Conservation (phyloP, 345 rosid genomes). For the Microcos paniculata region DNA sequence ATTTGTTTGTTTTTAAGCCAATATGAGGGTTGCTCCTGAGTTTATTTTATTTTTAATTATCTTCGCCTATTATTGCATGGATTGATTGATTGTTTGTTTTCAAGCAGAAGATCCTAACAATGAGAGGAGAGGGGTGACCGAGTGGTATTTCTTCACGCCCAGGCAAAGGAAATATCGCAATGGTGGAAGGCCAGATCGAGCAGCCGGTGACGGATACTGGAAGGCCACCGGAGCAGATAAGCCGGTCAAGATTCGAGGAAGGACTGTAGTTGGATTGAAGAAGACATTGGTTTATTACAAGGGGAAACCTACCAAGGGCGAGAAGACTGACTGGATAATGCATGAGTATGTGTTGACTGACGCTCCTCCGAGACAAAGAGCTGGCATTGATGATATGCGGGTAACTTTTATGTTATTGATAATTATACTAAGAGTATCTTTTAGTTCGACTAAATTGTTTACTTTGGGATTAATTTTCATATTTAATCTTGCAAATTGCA, state of each 20-base stretch:
- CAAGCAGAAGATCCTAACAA: background rate
- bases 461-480: too few relatives aligned
- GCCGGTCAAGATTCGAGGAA: background rate
- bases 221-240: background rate
- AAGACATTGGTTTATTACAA: background rate
- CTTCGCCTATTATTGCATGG: background rate
- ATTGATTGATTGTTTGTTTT: background rate
- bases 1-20: too few relatives aligned
- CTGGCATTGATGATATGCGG: background rate
- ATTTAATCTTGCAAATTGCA: too few relatives aligned
- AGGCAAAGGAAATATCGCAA: background rate
- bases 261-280: background rate
- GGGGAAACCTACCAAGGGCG: background rate
- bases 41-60: background rate
- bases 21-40: too few relatives aligned
- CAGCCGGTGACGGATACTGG: background rate
- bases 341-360: background rate
- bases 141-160: conserved; percentile 3
- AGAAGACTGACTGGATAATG: background rate
- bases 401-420: background rate
- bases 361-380: background rate
- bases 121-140: background rate
- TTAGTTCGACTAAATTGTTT: too few relatives aligned
- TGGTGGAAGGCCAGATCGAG: background rate
- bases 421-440: too few relatives aligned